These are phyloP conservation scores for Thalassiosira oceanica DNA, from an alignment of 352 stramenopile genomes.

Conservation along the genomic window DNA sequence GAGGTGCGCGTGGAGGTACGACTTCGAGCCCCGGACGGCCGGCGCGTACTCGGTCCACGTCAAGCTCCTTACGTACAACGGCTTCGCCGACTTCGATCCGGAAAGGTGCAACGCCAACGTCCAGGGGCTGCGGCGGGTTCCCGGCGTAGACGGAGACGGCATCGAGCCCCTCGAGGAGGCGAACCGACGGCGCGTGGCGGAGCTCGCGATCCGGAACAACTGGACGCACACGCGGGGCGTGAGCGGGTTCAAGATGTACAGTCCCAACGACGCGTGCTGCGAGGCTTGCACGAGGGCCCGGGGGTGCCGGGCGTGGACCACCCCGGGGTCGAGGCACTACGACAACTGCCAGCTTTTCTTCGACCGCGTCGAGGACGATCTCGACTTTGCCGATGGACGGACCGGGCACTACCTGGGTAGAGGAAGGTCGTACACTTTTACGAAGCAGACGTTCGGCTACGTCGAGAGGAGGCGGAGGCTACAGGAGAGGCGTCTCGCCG, in stretches of 20 bases:
- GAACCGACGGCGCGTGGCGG: not conserved
- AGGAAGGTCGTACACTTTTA: constrained; percentile 17
- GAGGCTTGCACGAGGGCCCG: constrained; percentile 32
- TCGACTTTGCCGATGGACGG: constrained; percentile 18
- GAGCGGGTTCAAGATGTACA: constrained; percentile 50
- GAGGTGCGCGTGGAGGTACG: constrained; percentile 25
- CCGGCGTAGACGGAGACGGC: too few relatives aligned
- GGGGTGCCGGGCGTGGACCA: constrained; percentile 21
- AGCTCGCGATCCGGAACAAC: constrained; percentile 14
- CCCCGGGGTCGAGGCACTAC: constrained; percentile 13
- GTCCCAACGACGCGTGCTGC: constrained; percentile 21
- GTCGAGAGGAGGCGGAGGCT: too few relatives aligned
- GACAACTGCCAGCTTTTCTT: constrained; percentile 57
- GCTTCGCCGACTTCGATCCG: constrained; percentile 11
- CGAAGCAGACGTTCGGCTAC: too few relatives aligned
- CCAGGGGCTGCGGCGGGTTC: too few relatives aligned
- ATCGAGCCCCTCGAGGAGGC: too few relatives aligned
- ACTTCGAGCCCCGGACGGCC: constrained; percentile 11
- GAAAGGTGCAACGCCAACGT: constrained; percentile 6
- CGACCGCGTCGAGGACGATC: constrained; percentile 22
- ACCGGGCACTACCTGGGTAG: constrained; percentile 14
- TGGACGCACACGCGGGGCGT: constrained; percentile 36
- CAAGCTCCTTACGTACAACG: constrained; percentile 39
- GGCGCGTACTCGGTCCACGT: constrained; percentile 30
- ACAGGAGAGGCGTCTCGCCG: too few relatives aligned